Evolutionary conservation across 2,329 filamentous ascomycete species (phyloP), one percentile per base, ranked within the genome.

Genomic region (Fusarium pseudocircinatum): DNA sequence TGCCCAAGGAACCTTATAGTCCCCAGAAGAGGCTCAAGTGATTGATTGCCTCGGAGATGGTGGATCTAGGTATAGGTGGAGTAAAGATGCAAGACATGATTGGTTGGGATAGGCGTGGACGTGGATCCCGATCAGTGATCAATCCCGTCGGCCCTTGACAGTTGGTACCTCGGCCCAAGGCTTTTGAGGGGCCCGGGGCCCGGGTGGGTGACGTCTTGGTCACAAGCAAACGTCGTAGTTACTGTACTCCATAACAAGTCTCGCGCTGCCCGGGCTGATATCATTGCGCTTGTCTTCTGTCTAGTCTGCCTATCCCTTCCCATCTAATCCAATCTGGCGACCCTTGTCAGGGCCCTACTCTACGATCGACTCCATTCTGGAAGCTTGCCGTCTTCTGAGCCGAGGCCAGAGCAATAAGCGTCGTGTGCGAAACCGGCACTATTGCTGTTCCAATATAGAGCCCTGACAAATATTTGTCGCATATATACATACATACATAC

Each of bases 141-240:
- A 58, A 63, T 40, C 52, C 50, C 57, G 69, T 67, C 61, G 70
- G 65, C 63, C 65, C 70, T 70, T 63, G 40, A 57, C 53, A 54
- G 32, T 66, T 52, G 43, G 67, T 69, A 77, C 75, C 75, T 77
- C 75, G 75, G 75, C 72, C 75, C 75, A 77, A 75, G 75, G 75
- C 67, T 76, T 70, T 61, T 59, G 69, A 63, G 72, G 75, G 73
- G 75, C 54, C 60, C 47, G 72, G 75, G 73, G 75, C 54, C 60
- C 47, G 16, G 36, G 36, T 52, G 60, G 64, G 69, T 77, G 75
- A 77, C 70, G 67, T 75, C 69, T 75, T 58, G 57, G 72, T 74
- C 71, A 73, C 71, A 73, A 72, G 71, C 70, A 74, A 64, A 54
- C 60, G 46, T 44, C 34, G 5, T n/a, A n/a, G n/a, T n/a, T n/a